A percentile compares a stretch with the other conserved stretches of the same genome.
These are phyloP conservation scores for Gamarada debralockiae DNA, from an alignment of 495 filamentous ascomycete species.

Conservation along the genomic window DNA sequence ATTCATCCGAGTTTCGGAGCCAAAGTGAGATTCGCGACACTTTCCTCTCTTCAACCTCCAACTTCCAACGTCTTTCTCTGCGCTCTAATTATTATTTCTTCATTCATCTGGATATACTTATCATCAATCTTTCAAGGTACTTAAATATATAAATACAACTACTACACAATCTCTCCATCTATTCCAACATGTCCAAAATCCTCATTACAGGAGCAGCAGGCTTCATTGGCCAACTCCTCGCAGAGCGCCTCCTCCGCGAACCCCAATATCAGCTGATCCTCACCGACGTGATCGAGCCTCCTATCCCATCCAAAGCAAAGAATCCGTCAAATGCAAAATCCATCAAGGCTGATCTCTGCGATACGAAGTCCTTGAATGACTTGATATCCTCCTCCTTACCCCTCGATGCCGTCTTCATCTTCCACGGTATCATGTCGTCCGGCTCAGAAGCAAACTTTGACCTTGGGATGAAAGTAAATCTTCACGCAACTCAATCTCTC, in stretches of 20 bases:
- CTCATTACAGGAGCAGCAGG: slow-evolving; percentile 42
- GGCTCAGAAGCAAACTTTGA: slow-evolving; percentile 74
- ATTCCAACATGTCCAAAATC: slow-evolving; percentile 34
- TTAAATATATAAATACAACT: too few species aligned
- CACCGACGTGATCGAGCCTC: slow-evolving; percentile 29
- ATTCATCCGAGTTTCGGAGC: neutral
- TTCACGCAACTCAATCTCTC: slow-evolving; percentile 64
- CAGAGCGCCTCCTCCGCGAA: slow-evolving; percentile 28
- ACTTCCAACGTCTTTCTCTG: neutral
- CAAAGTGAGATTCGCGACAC: neutral
- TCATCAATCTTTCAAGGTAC: too few species aligned
- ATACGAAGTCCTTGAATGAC: slow-evolving; percentile 37
- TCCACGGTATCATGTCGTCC: slow-evolving; percentile 86
- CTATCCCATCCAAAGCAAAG: slow-evolving; percentile 44
- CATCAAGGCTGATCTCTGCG: slow-evolving; percentile 61
- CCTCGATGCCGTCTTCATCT: slow-evolving; percentile 64
- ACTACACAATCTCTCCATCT: neutral
- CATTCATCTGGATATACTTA: neutral
- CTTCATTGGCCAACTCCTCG: slow-evolving; percentile 36
- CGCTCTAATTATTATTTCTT: neutral
- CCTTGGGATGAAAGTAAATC: slow-evolving; percentile 67
- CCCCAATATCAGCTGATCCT: slow-evolving; percentile 19
- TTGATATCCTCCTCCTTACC: slow-evolving; percentile 44
- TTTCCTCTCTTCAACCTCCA: too few species aligned
- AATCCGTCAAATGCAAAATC: slow-evolving; percentile 50